Evolutionary conservation across 768 basidiomycete genomes (phyloP).

Genomic region (Lyophyllum decastes): DNA sequence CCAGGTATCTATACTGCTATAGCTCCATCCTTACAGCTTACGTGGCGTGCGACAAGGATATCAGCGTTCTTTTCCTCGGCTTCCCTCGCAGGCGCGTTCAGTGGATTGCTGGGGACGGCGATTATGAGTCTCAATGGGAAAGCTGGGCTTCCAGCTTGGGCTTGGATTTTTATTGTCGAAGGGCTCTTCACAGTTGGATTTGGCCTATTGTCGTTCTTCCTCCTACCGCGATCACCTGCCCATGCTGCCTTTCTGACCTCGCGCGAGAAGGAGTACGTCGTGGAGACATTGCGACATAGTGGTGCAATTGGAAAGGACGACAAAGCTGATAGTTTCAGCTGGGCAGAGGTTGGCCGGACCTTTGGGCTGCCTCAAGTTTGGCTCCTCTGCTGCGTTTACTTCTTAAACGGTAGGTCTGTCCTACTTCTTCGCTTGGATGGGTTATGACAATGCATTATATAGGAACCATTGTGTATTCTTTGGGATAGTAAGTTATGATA

Average conservation of each 20-base stretch:
- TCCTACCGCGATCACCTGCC: conserved; percentile 12
- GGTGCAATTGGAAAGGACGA: conserved; percentile 18
- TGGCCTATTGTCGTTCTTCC: conserved; percentile 28
- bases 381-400: conserved; percentile 30
- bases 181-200: conserved; percentile 47
- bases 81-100: conserved; percentile 44
- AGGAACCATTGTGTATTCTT: conserved; percentile 21
- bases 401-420: conserved; percentile 31
- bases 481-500: conserved; percentile 17
- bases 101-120: conserved; percentile 48
- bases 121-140: conserved; percentile 48
- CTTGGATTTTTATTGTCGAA: conserved; percentile 49
- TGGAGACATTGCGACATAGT: conserved; percentile 11
- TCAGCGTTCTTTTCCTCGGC: conserved; percentile 23
- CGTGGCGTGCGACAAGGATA: conserved; percentile 13
- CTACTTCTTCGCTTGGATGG: neutral
- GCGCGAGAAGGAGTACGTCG: conserved; percentile 13
- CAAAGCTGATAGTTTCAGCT: conserved; percentile 33
- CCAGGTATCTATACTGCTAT: conserved; percentile 1
- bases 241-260: conserved; percentile 13
- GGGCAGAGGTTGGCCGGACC: conserved; percentile 35
- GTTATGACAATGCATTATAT: neutral
- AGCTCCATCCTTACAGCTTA: neutral
- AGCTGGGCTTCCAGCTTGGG: conserved; percentile 45
- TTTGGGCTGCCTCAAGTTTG: conserved; percentile 38